Conservation (phyloP, 768 basidiomycete species). For the Serendipita vermifera region DNA sequence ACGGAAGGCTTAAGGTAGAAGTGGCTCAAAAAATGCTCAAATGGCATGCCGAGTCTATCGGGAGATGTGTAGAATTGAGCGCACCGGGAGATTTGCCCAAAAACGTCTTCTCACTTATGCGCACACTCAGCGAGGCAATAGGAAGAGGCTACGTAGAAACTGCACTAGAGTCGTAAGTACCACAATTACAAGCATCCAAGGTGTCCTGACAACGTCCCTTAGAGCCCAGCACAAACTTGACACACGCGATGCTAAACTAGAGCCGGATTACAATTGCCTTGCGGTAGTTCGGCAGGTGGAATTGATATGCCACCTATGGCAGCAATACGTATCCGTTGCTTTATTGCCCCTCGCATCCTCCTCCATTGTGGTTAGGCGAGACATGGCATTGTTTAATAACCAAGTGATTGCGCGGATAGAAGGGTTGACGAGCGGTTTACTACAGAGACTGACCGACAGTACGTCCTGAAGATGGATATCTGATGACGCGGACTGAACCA, state of each 20-base stretch:
- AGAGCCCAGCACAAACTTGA: conserved; percentile 67
- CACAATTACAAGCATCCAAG: not conserved
- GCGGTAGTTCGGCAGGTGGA: conserved; percentile 57
- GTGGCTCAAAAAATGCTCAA: conserved; percentile 82
- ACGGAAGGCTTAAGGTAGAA: conserved; percentile 64
- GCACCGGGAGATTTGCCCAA: conserved; percentile 78
- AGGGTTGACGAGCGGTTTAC: conserved; percentile 60
- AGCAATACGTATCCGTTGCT: conserved; percentile 86
- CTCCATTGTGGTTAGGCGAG: conserved; percentile 75
- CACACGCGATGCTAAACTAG: conserved; percentile 55
- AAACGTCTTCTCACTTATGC: conserved; percentile 69
- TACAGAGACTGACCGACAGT: conserved; percentile 79
- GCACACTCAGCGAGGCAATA: conserved; percentile 76
- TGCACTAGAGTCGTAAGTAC: conserved; percentile 82
- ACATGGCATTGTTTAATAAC: conserved; percentile 87
- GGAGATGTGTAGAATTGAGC: conserved; percentile 85
- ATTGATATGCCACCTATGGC: conserved; percentile 91
- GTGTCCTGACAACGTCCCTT: no score
- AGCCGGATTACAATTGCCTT: conserved; percentile 65
- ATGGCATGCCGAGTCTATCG: conserved; percentile 97
- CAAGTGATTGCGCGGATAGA: conserved; percentile 78
- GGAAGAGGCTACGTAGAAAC: conserved; percentile 74
- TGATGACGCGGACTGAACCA: not conserved
- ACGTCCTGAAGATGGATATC: conserved; percentile 21
- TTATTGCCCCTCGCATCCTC: conserved; percentile 75